A percentile compares a stretch with the other conserved stretches of the same genome.
Conservation (phyloP, 805 yeast genomes). For the Wilhelminamyces savonicus region DNA sequence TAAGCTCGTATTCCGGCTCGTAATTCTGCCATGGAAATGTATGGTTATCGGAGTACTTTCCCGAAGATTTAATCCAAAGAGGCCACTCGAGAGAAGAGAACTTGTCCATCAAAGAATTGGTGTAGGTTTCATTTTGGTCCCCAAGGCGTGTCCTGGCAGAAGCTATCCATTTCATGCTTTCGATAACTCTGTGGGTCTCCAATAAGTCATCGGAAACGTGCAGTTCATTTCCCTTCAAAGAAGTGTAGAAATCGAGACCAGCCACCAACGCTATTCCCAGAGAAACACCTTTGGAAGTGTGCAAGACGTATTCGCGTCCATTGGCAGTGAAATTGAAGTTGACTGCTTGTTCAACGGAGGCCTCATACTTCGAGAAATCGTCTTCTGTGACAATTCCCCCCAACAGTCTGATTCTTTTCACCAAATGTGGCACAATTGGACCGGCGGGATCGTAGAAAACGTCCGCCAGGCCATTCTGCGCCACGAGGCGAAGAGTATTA, state of each 20-base stretch:
- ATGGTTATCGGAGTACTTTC: slow-evolving; percentile 44
- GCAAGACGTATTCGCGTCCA: slow-evolving; percentile 15
- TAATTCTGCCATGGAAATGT: slow-evolving; percentile 72
- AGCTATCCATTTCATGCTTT: slow-evolving; percentile 92
- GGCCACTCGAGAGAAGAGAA: slow-evolving; percentile 56
- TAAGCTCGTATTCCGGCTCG: slow-evolving; percentile 69
- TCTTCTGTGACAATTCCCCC: slow-evolving; percentile 63
- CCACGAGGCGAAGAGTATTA: slow-evolving; percentile 59
- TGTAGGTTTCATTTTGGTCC: slow-evolving; percentile 38
- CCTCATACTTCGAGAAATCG: slow-evolving; percentile 66
- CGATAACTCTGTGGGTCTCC: slow-evolving; percentile 64
- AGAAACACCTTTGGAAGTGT: slow-evolving; percentile 63
- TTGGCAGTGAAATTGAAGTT: slow-evolving; percentile 11
- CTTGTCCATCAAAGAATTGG: slow-evolving; percentile 24
- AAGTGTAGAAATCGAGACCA: slow-evolving; percentile 57
- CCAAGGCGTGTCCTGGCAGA: slow-evolving; percentile 84
- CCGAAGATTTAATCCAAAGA: slow-evolving; percentile 29
- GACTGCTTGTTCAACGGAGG: slow-evolving; percentile 35
- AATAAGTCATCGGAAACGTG: slow-evolving; percentile 18
- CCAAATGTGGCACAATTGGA: slow-evolving; percentile 59
- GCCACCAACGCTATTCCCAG: slow-evolving; percentile 78
- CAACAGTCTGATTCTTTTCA: slow-evolving; percentile 36
- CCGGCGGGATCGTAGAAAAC: slow-evolving; percentile 82
- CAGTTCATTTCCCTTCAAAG: slow-evolving; percentile 21
- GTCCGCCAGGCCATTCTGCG: slow-evolving; percentile 69